Evolutionary conservation across 345 rosid species (phyloP).

Genomic region (Salix viminalis): DNA sequence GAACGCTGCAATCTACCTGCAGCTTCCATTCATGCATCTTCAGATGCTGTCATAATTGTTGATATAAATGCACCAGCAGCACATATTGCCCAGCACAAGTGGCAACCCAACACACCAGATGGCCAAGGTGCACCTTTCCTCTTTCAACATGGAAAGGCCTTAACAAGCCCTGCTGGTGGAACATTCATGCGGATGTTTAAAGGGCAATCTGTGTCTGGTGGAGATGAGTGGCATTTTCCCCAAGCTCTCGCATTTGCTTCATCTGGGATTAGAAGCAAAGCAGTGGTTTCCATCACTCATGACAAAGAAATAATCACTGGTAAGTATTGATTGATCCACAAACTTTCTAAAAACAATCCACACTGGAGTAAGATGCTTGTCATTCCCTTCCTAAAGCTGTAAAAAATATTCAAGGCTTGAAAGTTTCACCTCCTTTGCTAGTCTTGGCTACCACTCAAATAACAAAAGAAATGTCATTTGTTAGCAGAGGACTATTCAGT

Average conservation of each 20-base stretch:
- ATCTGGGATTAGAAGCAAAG: constrained; percentile 74
- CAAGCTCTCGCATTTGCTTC: constrained; percentile 88
- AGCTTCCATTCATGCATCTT: constrained; percentile 80
- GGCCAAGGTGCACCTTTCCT: constrained; percentile 93
- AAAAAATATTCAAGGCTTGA: background rate
- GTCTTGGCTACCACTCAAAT: background rate
- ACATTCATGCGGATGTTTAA: constrained; percentile 86
- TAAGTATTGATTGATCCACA: constrained; percentile 17
- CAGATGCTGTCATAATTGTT: constrained; percentile 69
- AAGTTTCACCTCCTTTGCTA: background rate
- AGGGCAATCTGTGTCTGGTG: constrained; percentile 57
- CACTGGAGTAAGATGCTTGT: background rate
- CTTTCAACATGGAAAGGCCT: constrained; percentile 81
- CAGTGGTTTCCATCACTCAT: constrained; percentile 69
- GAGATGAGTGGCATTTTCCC: constrained; percentile 76
- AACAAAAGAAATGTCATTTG: background rate
- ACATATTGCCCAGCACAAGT: constrained; percentile 80
- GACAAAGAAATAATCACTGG: constrained; percentile 89
- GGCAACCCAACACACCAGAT: constrained; percentile 98
- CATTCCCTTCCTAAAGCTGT: background rate
- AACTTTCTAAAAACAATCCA: background rate
- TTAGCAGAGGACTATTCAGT: background rate
- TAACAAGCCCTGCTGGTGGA: constrained; percentile 59
- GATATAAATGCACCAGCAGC: constrained; percentile 90
- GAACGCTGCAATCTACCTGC: constrained; percentile 98